phyloP scores from a whole-genome alignment of 164 flowering plant genomes.

The Magnolia kwangsiensis region DNA sequence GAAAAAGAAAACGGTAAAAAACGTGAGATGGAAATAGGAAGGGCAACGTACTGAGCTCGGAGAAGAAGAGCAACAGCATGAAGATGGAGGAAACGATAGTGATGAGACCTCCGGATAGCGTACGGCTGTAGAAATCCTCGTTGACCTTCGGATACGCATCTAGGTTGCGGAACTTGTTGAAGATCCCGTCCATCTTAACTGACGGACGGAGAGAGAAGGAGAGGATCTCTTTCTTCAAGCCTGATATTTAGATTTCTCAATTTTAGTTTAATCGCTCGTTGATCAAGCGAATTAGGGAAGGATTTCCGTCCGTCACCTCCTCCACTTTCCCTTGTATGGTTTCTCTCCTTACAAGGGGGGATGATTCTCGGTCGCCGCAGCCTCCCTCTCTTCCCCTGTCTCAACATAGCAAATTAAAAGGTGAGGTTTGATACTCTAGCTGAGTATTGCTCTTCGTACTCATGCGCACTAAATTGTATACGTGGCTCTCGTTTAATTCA shows the following conservation, averaged over 20 bases:
- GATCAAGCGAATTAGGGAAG: not conserved
- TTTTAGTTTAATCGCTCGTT: not conserved
- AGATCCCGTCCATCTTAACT: not conserved
- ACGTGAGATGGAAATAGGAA: not conserved
- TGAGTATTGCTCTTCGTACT: too few relatives aligned
- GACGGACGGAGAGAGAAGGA: not conserved
- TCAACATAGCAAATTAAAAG: too few relatives aligned
- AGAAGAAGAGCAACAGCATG: conserved; percentile 64
- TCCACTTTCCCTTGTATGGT: not conserved
- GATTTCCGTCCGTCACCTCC: not conserved
- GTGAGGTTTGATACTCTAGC: too few relatives aligned
- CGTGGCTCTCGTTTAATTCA: too few relatives aligned
- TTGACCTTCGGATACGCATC: conserved; percentile 76
- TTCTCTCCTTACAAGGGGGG: not conserved
- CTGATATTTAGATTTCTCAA: not conserved
- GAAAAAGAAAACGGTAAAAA: not conserved
- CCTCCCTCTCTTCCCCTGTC: too few relatives aligned
- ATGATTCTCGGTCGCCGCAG: not conserved
- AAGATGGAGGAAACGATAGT: conserved; percentile 52
- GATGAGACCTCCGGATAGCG: conserved; percentile 71
- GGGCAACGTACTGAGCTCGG: conserved; percentile 53
- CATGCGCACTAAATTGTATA: too few relatives aligned
- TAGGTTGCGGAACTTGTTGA: conserved; percentile 42
- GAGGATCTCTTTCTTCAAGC: not conserved
- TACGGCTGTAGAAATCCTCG: conserved; percentile 68